Percentiles rank a stretch among this genome's conserved stretches.
These are phyloP conservation scores for Bimuria novae-zelandiae DNA, from an alignment of 2,329 filamentous ascomycete genomes.

Conservation along the genomic window DNA sequence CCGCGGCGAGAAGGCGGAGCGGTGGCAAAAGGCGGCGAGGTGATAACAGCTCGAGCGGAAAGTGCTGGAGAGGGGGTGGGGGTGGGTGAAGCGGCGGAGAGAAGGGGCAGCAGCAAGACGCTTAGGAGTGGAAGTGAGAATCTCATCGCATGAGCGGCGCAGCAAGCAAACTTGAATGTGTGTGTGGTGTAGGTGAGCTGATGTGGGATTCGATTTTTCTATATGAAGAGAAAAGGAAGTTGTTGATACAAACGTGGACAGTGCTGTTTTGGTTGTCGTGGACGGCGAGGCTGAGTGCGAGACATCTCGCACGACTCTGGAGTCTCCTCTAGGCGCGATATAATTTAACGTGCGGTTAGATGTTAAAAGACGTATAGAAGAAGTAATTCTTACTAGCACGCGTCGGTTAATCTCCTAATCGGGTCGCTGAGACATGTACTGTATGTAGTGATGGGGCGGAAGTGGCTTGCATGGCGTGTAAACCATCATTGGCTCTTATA, in stretches of 20 bases:
- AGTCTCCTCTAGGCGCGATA: too few species aligned
- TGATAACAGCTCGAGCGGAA: slow-evolving; percentile 9
- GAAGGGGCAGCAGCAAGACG: slow-evolving; percentile 17
- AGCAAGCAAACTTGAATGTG: slow-evolving; percentile 7
- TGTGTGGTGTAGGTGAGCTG: slow-evolving; percentile 7
- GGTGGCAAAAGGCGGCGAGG: slow-evolving; percentile 7
- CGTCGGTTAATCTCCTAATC: too few species aligned
- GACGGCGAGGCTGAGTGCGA: slow-evolving; percentile 21
- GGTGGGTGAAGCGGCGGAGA: slow-evolving; percentile 12
- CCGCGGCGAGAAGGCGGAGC: slow-evolving; percentile 17
- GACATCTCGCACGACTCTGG: too few species aligned
- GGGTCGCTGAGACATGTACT: background rate
- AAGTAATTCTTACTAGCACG: too few species aligned
- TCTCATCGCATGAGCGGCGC: slow-evolving; percentile 17
- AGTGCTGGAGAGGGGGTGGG: slow-evolving; percentile 11
- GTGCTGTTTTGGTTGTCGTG: slow-evolving; percentile 15
- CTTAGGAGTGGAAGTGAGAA: slow-evolving; percentile 16
- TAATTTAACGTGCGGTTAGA: too few species aligned
- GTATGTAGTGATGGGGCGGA: background rate
- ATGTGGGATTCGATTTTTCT: slow-evolving; percentile 6
- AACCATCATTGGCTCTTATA: background rate
- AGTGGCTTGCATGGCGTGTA: background rate
- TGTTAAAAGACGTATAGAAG: too few species aligned
- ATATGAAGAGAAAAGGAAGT: slow-evolving; percentile 10
- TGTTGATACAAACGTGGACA: slow-evolving; percentile 11